Evolutionary conservation across 768 basidiomycete genomes (phyloP).

Genomic region (Auriscalpium vulgare): DNA sequence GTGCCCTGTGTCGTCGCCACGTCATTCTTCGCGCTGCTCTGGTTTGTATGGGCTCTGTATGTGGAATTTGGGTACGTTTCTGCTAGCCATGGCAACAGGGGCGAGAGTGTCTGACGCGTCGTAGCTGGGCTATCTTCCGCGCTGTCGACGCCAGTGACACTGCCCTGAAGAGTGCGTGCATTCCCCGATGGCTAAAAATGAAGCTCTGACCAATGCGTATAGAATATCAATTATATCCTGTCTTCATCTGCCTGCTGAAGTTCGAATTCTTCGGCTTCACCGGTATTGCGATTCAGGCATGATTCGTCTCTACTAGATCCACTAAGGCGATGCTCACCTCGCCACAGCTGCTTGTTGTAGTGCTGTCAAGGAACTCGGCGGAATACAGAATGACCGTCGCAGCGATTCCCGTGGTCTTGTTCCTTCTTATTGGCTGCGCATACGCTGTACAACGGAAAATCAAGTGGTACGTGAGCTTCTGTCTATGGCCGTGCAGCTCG

Average conservation of each 20-base stretch:
- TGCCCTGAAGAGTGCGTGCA: conserved; percentile 63
- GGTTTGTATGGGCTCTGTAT: conserved; percentile 64
- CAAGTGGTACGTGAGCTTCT: conserved; percentile 45
- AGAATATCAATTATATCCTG: conserved; percentile 83
- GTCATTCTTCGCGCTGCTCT: conserved; percentile 60
- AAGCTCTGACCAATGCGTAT: conserved; percentile 28
- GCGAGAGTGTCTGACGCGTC: too few relatives aligned
- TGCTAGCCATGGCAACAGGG: too few relatives aligned
- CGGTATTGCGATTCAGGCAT: conserved; percentile 83
- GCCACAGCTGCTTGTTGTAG: conserved; percentile 69
- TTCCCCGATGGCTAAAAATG: background rate
- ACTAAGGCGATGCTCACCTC: too few relatives aligned
- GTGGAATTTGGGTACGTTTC: conserved; percentile 70
- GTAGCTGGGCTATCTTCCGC: conserved; percentile 86
- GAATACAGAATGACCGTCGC: conserved; percentile 78
- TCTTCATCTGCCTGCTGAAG: conserved; percentile 81
- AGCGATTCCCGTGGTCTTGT: conserved; percentile 73
- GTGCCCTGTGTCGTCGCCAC: conserved; percentile 60
- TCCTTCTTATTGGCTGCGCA: conserved; percentile 56
- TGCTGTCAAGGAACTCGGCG: conserved; percentile 57
- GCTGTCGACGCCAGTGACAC: conserved; percentile 74
- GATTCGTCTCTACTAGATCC: conserved; percentile 1
- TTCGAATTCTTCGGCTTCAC: conserved; percentile 87
- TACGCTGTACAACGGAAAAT: conserved; percentile 74
- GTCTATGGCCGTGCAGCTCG: too few relatives aligned